phyloP scores from a whole-genome alignment of 306 rosid genomes.

The Vachellia collinsii region DNA sequence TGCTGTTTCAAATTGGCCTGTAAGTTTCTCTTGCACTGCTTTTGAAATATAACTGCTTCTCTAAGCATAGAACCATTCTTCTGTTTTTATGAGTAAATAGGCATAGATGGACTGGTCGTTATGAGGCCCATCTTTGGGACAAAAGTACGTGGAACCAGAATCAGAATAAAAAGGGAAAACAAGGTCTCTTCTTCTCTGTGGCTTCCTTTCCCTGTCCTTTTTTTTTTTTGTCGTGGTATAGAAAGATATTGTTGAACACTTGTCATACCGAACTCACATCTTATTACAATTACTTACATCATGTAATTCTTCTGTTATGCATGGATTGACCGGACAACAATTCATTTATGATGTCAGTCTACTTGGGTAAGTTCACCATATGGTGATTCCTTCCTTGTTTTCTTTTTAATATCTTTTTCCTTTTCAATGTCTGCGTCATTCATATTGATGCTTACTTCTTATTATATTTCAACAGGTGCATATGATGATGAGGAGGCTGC shows the following conservation, averaged over 20 bases:
- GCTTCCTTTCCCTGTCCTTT: constrained; percentile 15
- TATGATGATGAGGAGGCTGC: constrained; percentile 92
- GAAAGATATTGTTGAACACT: not conserved
- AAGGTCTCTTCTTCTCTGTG: constrained; percentile 50
- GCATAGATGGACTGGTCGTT: constrained; percentile 97
- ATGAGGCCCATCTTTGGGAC: constrained; percentile 92
- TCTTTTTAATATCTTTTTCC: not conserved
- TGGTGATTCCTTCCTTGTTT: not conserved
- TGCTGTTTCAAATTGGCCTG: not conserved
- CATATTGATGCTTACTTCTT: constrained; percentile 1
- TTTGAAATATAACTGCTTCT: constrained; percentile 9
- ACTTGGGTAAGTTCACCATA: constrained; percentile 67
- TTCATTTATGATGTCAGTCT: constrained; percentile 53
- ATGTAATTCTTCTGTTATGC: constrained; percentile 37
- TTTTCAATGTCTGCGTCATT: not conserved
- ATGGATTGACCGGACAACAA: constrained; percentile 39
- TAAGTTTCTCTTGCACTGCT: not conserved
- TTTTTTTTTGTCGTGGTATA: not conserved
- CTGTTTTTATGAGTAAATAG: constrained; percentile 41
- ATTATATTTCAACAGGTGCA: constrained; percentile 55
- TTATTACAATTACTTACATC: constrained; percentile 37
- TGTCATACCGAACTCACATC: not conserved
- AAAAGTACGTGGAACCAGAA: constrained; percentile 89
- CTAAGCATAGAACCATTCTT: constrained; percentile 1
- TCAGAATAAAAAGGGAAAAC: constrained; percentile 87